Evolutionary conservation across 768 basidiomycete species (phyloP), one percentile per base, ranked within the genome.

Genomic region (Gelatoporia subvermispora): DNA sequence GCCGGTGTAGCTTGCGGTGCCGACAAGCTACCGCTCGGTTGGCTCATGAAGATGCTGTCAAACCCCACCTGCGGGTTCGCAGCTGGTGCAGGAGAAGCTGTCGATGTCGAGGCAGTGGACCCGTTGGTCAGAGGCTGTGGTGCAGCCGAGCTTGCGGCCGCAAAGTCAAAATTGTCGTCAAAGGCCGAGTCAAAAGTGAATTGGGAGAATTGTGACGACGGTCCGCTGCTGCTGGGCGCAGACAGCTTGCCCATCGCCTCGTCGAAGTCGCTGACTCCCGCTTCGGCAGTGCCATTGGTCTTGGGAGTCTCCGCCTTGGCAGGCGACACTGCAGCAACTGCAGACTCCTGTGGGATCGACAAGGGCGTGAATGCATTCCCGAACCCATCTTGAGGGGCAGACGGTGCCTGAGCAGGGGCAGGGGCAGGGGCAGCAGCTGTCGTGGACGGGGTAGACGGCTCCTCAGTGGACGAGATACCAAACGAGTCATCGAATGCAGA

Each of bases 181-280:
- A 83, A 82, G 16, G 68, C 78, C 39, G 78, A 71, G 46, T 85
- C 85, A 47, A 91, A 89, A 3, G 81, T 73, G 55, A 88, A 80
- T 20, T 66, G 60, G 7, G 68, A 64, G 52, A 56, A 58, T 25
- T 65, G 56, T 5, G 71, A 53, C 10, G 77, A 58, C 9, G 60
- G 37, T 3, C 65, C 55, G 8, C 65, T 59, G 34, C 65, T 68
- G 25, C 63, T 61, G 0, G 79, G 65, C 13, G 54, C 48, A 11
- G 61, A 53, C 4, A 79, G 67, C 52, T 76, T 80, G 16, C 81
- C 77, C 60, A 91, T 72, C 1, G 85, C 82, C 60, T 88, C 86
- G 58, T 91, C 88, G 55, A 90, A 88, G 43, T 79, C 87, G 53
- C 72, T 81, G 1, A 83, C 53, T 17, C 60, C 68, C 1, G 66